Percentiles rank a stretch among this genome's conserved stretches.
These are phyloP conservation scores for Paraglomus brasilianum DNA, from an alignment of 192 early-diverging fungal genomes.

Conservation along the genomic window DNA sequence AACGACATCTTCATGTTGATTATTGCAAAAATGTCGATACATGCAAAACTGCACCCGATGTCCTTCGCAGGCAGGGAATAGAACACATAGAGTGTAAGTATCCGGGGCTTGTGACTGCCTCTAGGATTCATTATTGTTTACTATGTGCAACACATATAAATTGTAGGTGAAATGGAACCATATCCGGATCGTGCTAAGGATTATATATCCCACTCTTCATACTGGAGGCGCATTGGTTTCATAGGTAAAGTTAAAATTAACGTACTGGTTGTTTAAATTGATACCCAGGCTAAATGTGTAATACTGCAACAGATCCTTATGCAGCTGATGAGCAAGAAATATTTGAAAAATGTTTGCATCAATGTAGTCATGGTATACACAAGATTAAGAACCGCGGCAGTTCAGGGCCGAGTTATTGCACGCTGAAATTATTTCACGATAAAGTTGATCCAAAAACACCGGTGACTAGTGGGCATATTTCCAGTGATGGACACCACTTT, in stretches of 20 bases:
- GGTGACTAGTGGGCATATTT: constrained; percentile 20
- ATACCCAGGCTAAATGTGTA: neutral
- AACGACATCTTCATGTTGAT: constrained; percentile 30
- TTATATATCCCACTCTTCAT: constrained; percentile 26
- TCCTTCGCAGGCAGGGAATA: neutral
- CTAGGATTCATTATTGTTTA: no score
- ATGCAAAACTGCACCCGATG: neutral
- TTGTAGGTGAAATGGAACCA: neutral
- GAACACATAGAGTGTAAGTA: neutral
- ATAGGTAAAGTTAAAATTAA: constrained; percentile 8
- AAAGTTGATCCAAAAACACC: neutral
- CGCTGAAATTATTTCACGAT: constrained; percentile 17
- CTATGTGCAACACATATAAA: neutral
- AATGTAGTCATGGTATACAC: constrained; percentile 25
- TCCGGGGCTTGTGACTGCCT: no score
- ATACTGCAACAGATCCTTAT: constrained; percentile 25
- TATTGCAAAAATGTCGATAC: constrained; percentile 16
- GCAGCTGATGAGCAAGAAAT: constrained; percentile 3
- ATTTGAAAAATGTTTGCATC: constrained; percentile 32
- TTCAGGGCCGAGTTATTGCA: constrained; percentile 13
- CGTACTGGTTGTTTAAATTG: neutral
- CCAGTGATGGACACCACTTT: constrained; percentile 33
- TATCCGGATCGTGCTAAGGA: constrained; percentile 14
- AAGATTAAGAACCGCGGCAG: neutral
- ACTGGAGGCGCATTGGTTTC: constrained; percentile 28